Evolutionary conservation across 768 basidiomycete species (phyloP).

Genomic region (Sporobolomyces phaffii): DNA sequence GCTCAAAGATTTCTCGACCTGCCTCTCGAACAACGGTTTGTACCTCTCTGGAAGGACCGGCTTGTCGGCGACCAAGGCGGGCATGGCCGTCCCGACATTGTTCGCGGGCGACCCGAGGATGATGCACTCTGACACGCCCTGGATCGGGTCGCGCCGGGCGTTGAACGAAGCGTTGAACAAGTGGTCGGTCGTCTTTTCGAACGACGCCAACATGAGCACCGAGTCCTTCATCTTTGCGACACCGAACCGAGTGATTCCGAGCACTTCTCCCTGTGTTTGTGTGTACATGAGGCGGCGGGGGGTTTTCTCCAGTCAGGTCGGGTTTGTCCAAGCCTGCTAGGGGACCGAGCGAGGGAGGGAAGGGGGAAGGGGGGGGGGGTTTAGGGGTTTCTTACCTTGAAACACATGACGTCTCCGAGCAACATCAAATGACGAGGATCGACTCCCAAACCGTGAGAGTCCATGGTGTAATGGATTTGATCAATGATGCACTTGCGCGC

Average conservation of each 20-base stretch:
- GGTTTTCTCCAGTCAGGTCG: too few relatives aligned
- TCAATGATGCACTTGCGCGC: conserved; percentile 89
- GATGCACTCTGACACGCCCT: conserved; percentile 97
- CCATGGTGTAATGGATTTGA: conserved; percentile 96
- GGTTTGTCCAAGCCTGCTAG: too few relatives aligned
- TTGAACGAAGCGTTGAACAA: conserved; percentile 95
- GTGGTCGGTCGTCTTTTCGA: conserved; percentile 99
- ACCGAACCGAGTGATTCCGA: conserved; percentile 97
- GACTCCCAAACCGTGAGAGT: conserved; percentile 93
- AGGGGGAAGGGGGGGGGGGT: background rate
- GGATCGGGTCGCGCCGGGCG: conserved; percentile 88
- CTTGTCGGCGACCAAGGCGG: conserved; percentile 47
- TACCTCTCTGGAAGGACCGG: conserved; percentile 45
- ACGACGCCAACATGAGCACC: conserved; percentile 96
- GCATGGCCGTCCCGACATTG: conserved; percentile 44
- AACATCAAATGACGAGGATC: conserved; percentile 98
- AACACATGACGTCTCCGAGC: conserved; percentile 95
- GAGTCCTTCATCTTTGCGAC: conserved; percentile 98
- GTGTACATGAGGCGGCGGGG: too few relatives aligned
- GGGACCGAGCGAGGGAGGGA: background rate
- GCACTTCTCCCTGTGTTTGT: conserved; percentile 73
- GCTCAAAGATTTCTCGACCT: background rate
- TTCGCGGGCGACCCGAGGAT: conserved; percentile 61
- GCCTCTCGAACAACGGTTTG: conserved; percentile 47
- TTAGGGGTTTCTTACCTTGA: conserved; percentile 64